These are phyloP conservation scores for Colletotrichum kahawae DNA, from an alignment of 2,329 filamentous ascomycete species.

Conservation along the genomic window DNA sequence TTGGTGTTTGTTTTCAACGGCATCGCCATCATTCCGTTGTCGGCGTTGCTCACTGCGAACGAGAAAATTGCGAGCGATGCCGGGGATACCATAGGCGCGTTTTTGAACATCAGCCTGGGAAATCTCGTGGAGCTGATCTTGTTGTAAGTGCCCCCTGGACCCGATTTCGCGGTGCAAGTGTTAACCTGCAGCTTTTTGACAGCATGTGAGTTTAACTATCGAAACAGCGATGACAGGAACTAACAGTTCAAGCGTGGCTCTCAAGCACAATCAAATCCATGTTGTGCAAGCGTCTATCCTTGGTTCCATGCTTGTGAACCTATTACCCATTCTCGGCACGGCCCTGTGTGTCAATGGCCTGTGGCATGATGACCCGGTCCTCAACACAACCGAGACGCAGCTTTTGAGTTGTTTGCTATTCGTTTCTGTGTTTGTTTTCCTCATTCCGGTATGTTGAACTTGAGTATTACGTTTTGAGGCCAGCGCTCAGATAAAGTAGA, in stretches of 20 bases:
- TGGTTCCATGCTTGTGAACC: constrained; percentile 78
- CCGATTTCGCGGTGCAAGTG: accelerated
- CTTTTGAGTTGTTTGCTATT: constrained; percentile 40
- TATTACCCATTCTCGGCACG: constrained; percentile 78
- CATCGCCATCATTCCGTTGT: constrained; percentile 64
- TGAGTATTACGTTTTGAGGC: accelerated
- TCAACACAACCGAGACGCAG: constrained; percentile 36
- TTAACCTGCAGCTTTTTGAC: constrained; percentile 7
- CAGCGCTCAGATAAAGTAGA: constrained; percentile 28
- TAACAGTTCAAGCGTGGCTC: constrained; percentile 49
- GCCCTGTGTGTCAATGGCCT: constrained; percentile 74
- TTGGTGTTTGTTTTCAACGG: constrained; percentile 64
- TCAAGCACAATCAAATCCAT: constrained; percentile 66
- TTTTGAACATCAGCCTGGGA: constrained; percentile 67
- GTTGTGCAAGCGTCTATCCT: constrained; percentile 80
- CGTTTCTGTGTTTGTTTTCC: constrained; percentile 42
- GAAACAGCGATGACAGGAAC: not conserved
- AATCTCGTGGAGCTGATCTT: constrained; percentile 69
- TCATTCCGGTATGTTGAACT: constrained; percentile 36
- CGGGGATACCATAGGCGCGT: constrained; percentile 63
- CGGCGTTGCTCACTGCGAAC: constrained; percentile 62
- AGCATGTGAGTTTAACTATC: constrained; percentile 35
- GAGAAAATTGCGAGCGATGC: constrained; percentile 62
- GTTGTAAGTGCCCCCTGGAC: constrained; percentile 41
- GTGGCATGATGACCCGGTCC: constrained; percentile 66